Conservation (phyloP, 2,329 filamentous ascomycete species). For the Alternaria ventricosa region DNA sequence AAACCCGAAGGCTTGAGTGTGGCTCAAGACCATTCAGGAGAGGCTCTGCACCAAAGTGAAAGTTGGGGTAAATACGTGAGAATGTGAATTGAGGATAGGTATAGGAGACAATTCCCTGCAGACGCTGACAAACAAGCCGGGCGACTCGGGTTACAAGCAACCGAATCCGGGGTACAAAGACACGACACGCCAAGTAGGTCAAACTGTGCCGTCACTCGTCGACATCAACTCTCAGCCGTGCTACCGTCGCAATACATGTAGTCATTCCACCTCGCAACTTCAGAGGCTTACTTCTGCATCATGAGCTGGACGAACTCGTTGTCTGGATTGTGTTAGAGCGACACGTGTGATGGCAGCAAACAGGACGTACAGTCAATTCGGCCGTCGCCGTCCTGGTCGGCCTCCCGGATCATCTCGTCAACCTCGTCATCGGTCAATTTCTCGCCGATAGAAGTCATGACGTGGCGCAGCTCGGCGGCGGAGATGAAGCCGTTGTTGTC, state of each 20-base stretch:
- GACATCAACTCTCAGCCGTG: slow-evolving; percentile 36
- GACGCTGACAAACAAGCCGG: slow-evolving; percentile 5
- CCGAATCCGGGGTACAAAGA: slow-evolving; percentile 11
- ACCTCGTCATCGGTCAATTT: slow-evolving; percentile 68
- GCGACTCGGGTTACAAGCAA: slow-evolving; percentile 9
- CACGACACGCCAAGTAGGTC: slow-evolving; percentile 9
- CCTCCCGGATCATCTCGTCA: slow-evolving; percentile 70
- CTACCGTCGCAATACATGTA: slow-evolving; percentile 39
- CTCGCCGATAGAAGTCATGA: slow-evolving; percentile 71
- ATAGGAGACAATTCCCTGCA: slow-evolving; percentile 9
- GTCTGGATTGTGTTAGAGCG: slow-evolving; percentile 46
- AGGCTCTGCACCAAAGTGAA: slow-evolving; percentile 7
- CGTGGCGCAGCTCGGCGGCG: slow-evolving; percentile 65
- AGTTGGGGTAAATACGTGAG: slow-evolving; percentile 9
- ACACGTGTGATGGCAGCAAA: neutral
- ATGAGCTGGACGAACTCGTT: slow-evolving; percentile 64
- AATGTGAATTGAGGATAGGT: slow-evolving; percentile 16
- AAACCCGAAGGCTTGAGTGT: neutral
- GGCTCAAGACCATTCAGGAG: slow-evolving; percentile 9
- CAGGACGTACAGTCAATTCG: slow-evolving; percentile 65
- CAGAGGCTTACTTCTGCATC: slow-evolving; percentile 59
- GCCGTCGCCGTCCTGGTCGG: slow-evolving; percentile 69
- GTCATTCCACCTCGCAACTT: slow-evolving; percentile 32
- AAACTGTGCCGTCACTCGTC: slow-evolving; percentile 29
- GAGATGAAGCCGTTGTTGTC: slow-evolving; percentile 71